Evolutionary conservation across 2,329 filamentous ascomycete genomes (phyloP), one percentile per base, ranked within the genome.

Genomic region (Coccinonectria pachysandricola): DNA sequence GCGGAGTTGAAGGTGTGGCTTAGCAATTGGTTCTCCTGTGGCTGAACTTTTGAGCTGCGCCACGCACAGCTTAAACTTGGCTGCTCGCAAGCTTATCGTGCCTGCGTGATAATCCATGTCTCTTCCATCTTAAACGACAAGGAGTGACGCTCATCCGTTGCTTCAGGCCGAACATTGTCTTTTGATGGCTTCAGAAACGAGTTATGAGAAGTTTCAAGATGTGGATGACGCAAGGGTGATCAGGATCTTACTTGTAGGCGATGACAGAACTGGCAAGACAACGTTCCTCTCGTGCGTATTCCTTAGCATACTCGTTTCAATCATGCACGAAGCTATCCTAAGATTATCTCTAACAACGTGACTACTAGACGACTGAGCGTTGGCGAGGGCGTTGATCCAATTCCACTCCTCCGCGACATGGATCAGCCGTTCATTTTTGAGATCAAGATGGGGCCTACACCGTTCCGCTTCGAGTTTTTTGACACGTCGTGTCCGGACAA

Each of bases 341-440:
- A 38, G 26, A 14, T 30, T 9, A 19, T 19, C 19, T 11, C 19
- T 29, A 16, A 16, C 26, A 26, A 21, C 37, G 12, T 27, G 19
- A 19, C 12, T 5, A 8, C 23, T 27, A 75, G 71, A 30, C 60
- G 70, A 31, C 60, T 75, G 42, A 71, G 68, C 43, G 51, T 53
- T 5, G 57, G 58, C 19, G 56, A 62, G 28, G 48, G 56, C 11
- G 50, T 45, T 22, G 57, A 49, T 17, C 54, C 57, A 6, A 58
- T 71, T 15, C 53, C 56, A n/a, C 48, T 71, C 10, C 60, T 76
- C 31, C 60, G 61, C 32, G 70, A 77, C 48, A 57, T 62, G 30
- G 63, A 77, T 41, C 73, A 77, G 50, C 73, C 73, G 0, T 76
- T 69, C 42, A 50, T 68, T 19, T 73, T 76, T 40, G 64, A 73